Percentiles rank a stretch among this genome's conserved stretches.
These are phyloP conservation scores for Aspergillus uvarum DNA, from an alignment of 2,329 filamentous ascomycete genomes.

Conservation along the genomic window DNA sequence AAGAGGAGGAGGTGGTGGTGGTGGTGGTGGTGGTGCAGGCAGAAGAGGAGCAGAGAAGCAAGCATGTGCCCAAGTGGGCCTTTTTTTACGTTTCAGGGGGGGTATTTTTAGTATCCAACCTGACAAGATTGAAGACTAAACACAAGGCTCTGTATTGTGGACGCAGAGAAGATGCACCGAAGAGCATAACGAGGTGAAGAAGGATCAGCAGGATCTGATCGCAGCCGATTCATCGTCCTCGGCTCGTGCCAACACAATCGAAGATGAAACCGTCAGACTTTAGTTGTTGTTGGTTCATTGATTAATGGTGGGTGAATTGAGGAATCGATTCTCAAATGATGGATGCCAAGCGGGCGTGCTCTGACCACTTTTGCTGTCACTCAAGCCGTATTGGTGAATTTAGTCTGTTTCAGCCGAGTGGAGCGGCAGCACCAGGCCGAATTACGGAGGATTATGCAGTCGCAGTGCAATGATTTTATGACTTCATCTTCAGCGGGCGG, in stretches of 20 bases:
- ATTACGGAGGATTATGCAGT: not conserved
- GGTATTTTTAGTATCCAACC: conserved; percentile 2
- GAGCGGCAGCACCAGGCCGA: not conserved
- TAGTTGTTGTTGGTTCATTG: not conserved
- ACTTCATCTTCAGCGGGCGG: not conserved
- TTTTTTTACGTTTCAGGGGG: conserved; percentile 3
- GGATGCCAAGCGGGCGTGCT: not conserved
- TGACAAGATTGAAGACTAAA: not conserved
- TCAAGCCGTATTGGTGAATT: not conserved
- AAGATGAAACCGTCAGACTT: not conserved
- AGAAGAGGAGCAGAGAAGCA: conserved; percentile 5
- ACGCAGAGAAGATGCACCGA: not conserved
- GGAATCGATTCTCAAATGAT: not conserved
- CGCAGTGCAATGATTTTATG: not conserved
- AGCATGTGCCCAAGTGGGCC: conserved; percentile 3
- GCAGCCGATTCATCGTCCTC: not conserved
- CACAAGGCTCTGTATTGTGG: too few relatives aligned
- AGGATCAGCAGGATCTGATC: not conserved
- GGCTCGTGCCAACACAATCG: not conserved
- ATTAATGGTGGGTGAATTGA: not conserved
- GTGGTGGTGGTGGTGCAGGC: not conserved
- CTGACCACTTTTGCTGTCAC: not conserved
- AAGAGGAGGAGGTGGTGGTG: not conserved
- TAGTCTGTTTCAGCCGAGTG: not conserved
- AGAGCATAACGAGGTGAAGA: not conserved